phyloP scores from a whole-genome alignment of 495 filamentous ascomycete genomes.

The Tuber aestivum region DNA sequence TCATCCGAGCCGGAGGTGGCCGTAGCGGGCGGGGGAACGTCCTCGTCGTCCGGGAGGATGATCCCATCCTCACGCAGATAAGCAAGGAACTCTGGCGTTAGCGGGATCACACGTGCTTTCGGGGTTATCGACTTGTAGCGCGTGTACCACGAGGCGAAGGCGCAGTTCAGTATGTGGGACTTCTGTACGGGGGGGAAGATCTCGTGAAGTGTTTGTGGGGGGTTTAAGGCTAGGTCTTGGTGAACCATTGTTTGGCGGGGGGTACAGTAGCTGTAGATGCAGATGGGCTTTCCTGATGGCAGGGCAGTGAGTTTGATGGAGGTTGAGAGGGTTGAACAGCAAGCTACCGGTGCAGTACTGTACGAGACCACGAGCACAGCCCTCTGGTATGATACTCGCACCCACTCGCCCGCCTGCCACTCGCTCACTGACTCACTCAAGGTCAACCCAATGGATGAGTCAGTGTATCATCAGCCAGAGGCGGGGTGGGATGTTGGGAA shows the following conservation, averaged over 20 bases:
- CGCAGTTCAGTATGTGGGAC: constrained; percentile 86
- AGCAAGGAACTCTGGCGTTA: constrained; percentile 65
- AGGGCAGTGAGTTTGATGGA: background rate
- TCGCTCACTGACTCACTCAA: background rate
- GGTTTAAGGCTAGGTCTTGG: constrained; percentile 28
- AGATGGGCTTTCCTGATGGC: background rate
- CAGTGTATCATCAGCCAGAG: background rate
- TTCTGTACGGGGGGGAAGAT: constrained; percentile 72
- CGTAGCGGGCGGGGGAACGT: constrained; percentile 35
- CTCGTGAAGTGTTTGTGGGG: constrained; percentile 49
- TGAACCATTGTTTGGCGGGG: constrained; percentile 12
- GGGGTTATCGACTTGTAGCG: constrained; percentile 73
- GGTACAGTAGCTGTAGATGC: background rate
- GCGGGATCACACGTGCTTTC: constrained; percentile 74
- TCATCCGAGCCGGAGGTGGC: constrained; percentile 14
- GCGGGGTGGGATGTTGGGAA: background rate
- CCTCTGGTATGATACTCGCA: too few relatives aligned
- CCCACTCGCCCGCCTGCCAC: too few relatives aligned
- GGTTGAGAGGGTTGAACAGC: background rate
- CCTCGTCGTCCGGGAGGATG: constrained; percentile 62
- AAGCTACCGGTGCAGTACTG: too few relatives aligned
- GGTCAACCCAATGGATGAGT: background rate
- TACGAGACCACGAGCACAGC: too few relatives aligned
- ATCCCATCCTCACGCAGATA: constrained; percentile 94
- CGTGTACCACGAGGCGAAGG: constrained; percentile 82